Percentiles rank a stretch among this genome's conserved stretches.
Evolutionary conservation across 306 rosid species (phyloP).

Genomic region (Begonia fuchsioides): DNA sequence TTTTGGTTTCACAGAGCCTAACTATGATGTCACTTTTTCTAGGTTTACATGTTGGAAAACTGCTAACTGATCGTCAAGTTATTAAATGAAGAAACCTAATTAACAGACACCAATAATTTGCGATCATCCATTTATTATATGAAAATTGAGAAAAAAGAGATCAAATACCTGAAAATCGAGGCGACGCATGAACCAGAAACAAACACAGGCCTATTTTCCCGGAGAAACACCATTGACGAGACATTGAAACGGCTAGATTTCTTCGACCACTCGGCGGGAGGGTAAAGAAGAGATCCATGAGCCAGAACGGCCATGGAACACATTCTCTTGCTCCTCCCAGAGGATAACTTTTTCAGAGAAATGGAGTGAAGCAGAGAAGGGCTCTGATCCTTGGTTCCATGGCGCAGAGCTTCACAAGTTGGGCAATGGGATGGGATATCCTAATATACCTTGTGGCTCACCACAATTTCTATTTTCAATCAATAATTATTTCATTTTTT

Average conservation of each 20-base stretch:
- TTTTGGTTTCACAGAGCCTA: not conserved
- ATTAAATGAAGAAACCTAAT: not conserved
- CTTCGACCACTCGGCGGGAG: constrained; percentile 9
- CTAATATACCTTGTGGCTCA: no score
- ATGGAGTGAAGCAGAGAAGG: no score
- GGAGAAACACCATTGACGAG: constrained; percentile 5
- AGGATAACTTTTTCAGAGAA: no score
- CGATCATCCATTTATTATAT: not conserved
- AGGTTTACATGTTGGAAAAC: no score
- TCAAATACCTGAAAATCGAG: constrained; percentile 15
- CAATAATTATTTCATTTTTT: no score
- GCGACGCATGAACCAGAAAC: constrained; percentile 15
- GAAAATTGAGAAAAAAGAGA: not conserved
- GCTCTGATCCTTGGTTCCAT: no score
- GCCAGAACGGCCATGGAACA: constrained; percentile 20
- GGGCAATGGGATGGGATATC: no score
- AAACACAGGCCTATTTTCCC: constrained; percentile 2
- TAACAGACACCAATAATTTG: not conserved
- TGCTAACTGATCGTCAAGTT: no score
- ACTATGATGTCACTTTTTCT: no score
- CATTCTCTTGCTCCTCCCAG: no score
- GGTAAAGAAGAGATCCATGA: constrained; percentile 8
- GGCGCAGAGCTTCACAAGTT: no score
- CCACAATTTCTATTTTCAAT: no score
- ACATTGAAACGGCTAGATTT: constrained; percentile 11